phyloP scores from a whole-genome alignment of 73 alveolate genomes.

The Symbiodinium pilosum region DNA sequence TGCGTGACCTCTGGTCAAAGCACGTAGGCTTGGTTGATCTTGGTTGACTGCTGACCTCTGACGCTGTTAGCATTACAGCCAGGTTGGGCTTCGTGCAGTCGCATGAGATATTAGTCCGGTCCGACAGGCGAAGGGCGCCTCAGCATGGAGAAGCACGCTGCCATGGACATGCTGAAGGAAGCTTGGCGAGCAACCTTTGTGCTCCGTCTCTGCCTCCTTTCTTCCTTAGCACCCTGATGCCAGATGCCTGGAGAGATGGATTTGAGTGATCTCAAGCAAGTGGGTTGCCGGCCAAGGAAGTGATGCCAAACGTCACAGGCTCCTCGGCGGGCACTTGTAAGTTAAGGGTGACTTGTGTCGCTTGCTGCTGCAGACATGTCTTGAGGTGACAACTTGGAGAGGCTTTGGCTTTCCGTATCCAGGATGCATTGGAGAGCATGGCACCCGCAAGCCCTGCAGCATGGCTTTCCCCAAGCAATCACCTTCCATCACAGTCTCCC shows the following conservation, averaged over 20 bases:
- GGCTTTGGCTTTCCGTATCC: neutral
- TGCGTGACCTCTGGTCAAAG: conserved; percentile 47
- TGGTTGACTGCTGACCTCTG: neutral
- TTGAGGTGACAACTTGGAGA: neutral
- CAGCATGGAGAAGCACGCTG: neutral
- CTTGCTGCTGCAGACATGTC: neutral
- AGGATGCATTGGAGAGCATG: neutral
- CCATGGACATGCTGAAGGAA: conserved; percentile 5
- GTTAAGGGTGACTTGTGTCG: neutral
- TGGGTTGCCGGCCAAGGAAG: neutral
- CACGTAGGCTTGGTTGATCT: neutral
- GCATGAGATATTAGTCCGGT: no score
- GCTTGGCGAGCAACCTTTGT: no score
- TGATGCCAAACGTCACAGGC: conserved; percentile 39
- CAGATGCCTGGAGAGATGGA: neutral
- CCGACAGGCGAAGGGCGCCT: neutral
- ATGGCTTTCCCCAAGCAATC: no score
- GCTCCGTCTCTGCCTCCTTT: neutral
- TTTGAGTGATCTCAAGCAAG: neutral
- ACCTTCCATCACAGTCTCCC: no score
- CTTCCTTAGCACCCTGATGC: neutral
- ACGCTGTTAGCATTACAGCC: neutral
- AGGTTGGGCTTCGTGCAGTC: neutral
- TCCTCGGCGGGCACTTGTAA: neutral
- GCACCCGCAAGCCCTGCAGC: neutral